A percentile compares a stretch with the other conserved stretches of the same genome.
Evolutionary conservation across 345 rosid genomes (phyloP).

Genomic region (Pistacia atlantica): DNA sequence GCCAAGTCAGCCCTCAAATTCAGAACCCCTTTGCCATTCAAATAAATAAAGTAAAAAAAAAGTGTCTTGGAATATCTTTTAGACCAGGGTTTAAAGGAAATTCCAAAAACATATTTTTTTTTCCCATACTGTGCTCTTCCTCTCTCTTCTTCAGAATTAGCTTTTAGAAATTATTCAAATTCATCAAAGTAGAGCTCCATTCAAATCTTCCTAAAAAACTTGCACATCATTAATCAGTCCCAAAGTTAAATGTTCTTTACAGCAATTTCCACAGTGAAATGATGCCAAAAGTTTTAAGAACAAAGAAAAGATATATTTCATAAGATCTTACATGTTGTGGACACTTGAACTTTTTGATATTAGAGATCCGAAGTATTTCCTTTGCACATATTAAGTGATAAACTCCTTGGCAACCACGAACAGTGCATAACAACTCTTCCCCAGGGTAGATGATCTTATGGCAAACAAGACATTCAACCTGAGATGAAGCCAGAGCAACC

Average conservation of each 20-base stretch:
- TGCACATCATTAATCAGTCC: background rate
- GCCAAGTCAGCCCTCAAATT: too few species aligned
- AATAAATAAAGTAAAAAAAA: too few species aligned
- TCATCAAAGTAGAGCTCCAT: background rate
- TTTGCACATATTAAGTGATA: conserved; percentile 65
- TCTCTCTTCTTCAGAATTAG: background rate
- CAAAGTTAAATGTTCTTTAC: background rate
- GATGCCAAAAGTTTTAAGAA: background rate
- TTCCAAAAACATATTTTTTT: too few species aligned
- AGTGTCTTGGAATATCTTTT: too few species aligned
- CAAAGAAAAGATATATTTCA: conserved; percentile 14
- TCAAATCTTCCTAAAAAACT: background rate
- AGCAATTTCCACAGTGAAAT: too few species aligned
- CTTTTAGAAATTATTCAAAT: background rate
- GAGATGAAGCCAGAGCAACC: conserved; percentile 22
- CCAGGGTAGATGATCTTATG: conserved; percentile 50
- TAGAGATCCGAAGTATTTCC: conserved; percentile 43
- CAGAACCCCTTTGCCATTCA: too few species aligned
- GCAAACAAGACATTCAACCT: conserved; percentile 77
- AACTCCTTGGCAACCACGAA: conserved; percentile 60
- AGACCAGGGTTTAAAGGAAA: too few species aligned
- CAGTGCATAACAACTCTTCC: conserved; percentile 67
- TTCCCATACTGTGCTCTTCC: too few species aligned
- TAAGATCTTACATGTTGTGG: conserved; percentile 79
- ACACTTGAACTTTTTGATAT: conserved; percentile 63